These are phyloP conservation scores for Dioszegia hungarica DNA, from an alignment of 768 basidiomycete species.

Conservation along the genomic window DNA sequence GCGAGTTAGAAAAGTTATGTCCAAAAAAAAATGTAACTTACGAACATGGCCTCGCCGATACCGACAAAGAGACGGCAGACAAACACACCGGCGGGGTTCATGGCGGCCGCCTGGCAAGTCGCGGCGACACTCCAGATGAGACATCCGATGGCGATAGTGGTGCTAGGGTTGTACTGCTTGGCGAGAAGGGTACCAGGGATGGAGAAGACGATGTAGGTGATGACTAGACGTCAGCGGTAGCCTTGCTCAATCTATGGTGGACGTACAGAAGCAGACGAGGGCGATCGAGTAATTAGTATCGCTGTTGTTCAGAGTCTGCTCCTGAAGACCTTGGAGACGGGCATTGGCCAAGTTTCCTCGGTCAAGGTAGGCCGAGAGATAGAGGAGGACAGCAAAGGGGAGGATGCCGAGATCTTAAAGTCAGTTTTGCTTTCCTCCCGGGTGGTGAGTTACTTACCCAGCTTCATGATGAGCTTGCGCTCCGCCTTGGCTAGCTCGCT, in stretches of 20 bases:
- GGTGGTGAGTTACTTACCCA: conserved; percentile 23
- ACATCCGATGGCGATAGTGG: conserved; percentile 48
- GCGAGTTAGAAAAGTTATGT: too few species aligned
- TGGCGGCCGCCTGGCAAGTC: conserved; percentile 45
- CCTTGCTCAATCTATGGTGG: too few species aligned
- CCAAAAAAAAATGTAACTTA: too few species aligned
- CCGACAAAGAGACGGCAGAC: conserved; percentile 49
- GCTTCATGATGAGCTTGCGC: conserved; percentile 32
- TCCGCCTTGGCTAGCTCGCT: conserved; percentile 26
- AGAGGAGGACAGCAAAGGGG: conserved; percentile 50
- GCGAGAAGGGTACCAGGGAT: conserved; percentile 51
- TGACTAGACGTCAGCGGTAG: too few species aligned
- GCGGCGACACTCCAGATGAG: conserved; percentile 51
- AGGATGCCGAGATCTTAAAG: conserved; percentile 46
- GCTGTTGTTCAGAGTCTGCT: conserved; percentile 35
- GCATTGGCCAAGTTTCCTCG: conserved; percentile 38
- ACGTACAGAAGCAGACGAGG: conserved; percentile 45
- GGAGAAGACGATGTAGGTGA: conserved; percentile 33
- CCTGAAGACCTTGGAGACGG: conserved; percentile 46
- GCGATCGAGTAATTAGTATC: conserved; percentile 49
- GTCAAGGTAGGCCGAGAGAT: conserved; percentile 51
- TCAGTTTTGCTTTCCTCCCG: not conserved
- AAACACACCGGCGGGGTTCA: conserved; percentile 46
- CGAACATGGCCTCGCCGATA: conserved; percentile 46
- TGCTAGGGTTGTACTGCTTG: conserved; percentile 46